phyloP scores from a whole-genome alignment of 2,329 filamentous ascomycete genomes.

The Talaromyces atroroseus region DNA sequence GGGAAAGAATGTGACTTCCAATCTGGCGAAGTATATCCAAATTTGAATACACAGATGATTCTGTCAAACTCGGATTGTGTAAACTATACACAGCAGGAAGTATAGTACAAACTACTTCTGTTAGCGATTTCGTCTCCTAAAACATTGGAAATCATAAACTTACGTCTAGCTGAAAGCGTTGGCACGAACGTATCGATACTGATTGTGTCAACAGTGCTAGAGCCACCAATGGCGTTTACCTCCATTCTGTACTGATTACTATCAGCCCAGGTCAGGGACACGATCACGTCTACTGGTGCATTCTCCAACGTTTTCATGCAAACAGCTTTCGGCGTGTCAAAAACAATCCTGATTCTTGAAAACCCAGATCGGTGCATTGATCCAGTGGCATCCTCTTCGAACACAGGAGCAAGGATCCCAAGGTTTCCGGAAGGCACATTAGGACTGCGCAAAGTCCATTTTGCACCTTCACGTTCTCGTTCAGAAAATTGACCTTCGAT shows the following conservation, averaged over 20 bases:
- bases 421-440: conserved; percentile 54
- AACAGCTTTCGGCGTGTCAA: conserved; percentile 29
- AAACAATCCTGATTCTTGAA: conserved; percentile 32
- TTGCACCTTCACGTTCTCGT: conserved; percentile 70
- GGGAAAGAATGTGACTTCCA: conserved; percentile 56
- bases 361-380: conserved; percentile 47
- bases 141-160: conserved; percentile 28
- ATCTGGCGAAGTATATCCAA: conserved; percentile 70
- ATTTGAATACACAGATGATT: conserved; percentile 70
- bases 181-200: conserved; percentile 67
- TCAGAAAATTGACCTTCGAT: conserved; percentile 82
- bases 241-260: conserved; percentile 55
- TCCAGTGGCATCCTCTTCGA: conserved; percentile 37
- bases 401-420: conserved; percentile 45
- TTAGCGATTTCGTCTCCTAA: conserved; percentile 14
- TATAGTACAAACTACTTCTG: conserved; percentile 60
- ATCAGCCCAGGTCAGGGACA: conserved; percentile 65
- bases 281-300: conserved; percentile 45
- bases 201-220: conserved; percentile 67
- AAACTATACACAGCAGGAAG: conserved; percentile 65
- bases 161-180: conserved; percentile 68
- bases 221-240: conserved; percentile 62
- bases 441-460: conserved; percentile 72
- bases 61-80: conserved; percentile 42
- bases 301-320: conserved; percentile 26